Evolutionary conservation across 306 rosid species (phyloP).

Genomic region (Hylodesmum podocarpum): DNA sequence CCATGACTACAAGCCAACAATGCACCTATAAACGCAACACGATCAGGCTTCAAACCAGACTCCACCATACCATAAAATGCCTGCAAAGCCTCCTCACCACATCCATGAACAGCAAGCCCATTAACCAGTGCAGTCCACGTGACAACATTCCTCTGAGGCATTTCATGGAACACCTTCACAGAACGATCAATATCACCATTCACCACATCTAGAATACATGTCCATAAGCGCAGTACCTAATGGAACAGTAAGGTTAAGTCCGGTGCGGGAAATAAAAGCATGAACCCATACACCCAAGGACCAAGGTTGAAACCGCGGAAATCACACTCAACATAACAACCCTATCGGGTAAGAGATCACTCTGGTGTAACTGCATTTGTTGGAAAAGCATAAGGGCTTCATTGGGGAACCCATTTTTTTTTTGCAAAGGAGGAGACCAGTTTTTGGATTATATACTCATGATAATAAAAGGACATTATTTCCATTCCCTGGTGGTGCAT

Average conservation of each 20-base stretch:
- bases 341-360: conserved; percentile 36
- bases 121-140: conserved; percentile 57
- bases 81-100: conserved; percentile 46
- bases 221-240: conserved; percentile 61
- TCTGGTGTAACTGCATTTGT: conserved; percentile 50
- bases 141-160: conserved; percentile 46
- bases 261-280: conserved; percentile 28
- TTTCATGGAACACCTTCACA: conserved; percentile 47
- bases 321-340: conserved; percentile 49
- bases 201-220: conserved; percentile 66
- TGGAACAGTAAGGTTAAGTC: conserved; percentile 42
- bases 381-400: conserved; percentile 51
- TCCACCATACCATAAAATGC: conserved; percentile 45
- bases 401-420: conserved; percentile 37
- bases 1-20: conserved; percentile 72
- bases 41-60: conserved; percentile 52
- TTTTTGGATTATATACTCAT: no score
- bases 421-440: conserved; percentile 41
- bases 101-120: conserved; percentile 61
- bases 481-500: no score
- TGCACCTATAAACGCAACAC: conserved; percentile 31
- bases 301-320: conserved; percentile 59
- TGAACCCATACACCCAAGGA: conserved; percentile 54
- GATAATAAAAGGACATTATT: no score
- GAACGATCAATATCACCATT: conserved; percentile 57